Conservation (phyloP, 106 monocot genomes). For the Allium cepa region DNA sequence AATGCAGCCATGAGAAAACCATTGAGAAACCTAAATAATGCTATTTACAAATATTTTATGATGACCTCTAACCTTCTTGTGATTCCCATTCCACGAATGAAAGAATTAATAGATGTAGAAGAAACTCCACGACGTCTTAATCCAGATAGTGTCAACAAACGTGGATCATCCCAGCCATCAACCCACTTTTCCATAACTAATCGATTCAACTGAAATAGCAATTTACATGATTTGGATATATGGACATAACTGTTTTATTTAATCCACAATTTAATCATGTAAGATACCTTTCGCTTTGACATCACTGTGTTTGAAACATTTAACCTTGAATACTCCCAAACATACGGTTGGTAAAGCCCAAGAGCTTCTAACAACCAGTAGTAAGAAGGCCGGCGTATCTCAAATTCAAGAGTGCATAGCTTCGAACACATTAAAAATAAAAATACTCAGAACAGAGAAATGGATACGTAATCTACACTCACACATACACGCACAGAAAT, state of each 20-base stretch:
- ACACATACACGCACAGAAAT: too few species aligned
- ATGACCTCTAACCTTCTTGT: slow-evolving; percentile 70
- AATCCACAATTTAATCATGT: not conserved
- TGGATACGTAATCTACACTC: not conserved
- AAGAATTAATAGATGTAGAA: slow-evolving; percentile 81
- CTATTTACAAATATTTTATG: too few species aligned
- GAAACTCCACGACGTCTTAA: slow-evolving; percentile 87
- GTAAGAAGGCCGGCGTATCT: slow-evolving; percentile 92
- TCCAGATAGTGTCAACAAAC: slow-evolving; percentile 87
- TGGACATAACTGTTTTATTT: not conserved
- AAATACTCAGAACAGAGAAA: not conserved
- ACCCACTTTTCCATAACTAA: slow-evolving; percentile 86
- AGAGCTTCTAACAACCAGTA: slow-evolving; percentile 83
- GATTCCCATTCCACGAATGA: slow-evolving; percentile 94
- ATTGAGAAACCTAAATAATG: too few species aligned
- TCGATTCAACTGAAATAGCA: slow-evolving; percentile 61
- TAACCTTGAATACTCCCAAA: slow-evolving; percentile 97
- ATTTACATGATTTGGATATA: not conserved
- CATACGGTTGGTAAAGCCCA: slow-evolving; percentile 87
- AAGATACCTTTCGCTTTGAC: slow-evolving; percentile 93
- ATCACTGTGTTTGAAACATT: slow-evolving; percentile 92
- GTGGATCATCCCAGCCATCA: slow-evolving; percentile 98
- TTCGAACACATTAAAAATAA: slow-evolving; percentile 18
- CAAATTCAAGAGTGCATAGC: slow-evolving; percentile 98
- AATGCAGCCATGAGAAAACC: too few species aligned